phyloP scores from a whole-genome alignment of 768 basidiomycete species.

The Baorangia bicolor region DNA sequence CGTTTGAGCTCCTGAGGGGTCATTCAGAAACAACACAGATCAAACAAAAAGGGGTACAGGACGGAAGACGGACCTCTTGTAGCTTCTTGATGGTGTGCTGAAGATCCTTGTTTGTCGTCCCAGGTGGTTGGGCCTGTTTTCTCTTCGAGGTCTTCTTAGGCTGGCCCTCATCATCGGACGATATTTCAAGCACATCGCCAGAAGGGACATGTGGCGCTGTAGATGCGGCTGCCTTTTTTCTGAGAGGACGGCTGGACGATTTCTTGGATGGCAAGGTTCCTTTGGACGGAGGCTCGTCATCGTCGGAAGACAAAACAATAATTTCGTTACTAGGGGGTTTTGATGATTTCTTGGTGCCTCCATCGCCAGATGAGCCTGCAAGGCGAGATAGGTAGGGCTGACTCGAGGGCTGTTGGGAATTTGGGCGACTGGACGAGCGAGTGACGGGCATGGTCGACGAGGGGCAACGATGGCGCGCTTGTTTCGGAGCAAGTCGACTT shows the following conservation, averaged over 20 bases:
- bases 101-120: conserved; percentile 21
- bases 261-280: conserved; percentile 16
- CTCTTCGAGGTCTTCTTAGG: conserved; percentile 5
- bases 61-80: conserved; percentile 38
- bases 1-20: conserved; percentile 21
- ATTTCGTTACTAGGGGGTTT: conserved; percentile 24
- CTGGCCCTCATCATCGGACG: conserved; percentile 49
- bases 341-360: conserved; percentile 15
- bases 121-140: conserved; percentile 21
- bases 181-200: conserved; percentile 53
- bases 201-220: conserved; percentile 8
- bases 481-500: not conserved
- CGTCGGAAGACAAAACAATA: conserved; percentile 37
- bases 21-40: not conserved
- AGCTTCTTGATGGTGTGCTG: conserved; percentile 43
- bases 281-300: conserved; percentile 24
- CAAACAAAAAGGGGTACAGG: not conserved
- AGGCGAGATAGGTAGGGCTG: conserved; percentile 9
- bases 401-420: not conserved
- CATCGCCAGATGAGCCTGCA: conserved; percentile 3
- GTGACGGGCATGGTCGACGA: conserved; percentile 27
- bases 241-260: conserved; percentile 4
- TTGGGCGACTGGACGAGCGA: conserved; percentile 26
- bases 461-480: not conserved
- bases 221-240: conserved; percentile 21